A percentile compares a stretch with the other conserved stretches of the same genome.
Conservation (phyloP, 768 basidiomycete genomes). For the Lentinula lateritia region DNA sequence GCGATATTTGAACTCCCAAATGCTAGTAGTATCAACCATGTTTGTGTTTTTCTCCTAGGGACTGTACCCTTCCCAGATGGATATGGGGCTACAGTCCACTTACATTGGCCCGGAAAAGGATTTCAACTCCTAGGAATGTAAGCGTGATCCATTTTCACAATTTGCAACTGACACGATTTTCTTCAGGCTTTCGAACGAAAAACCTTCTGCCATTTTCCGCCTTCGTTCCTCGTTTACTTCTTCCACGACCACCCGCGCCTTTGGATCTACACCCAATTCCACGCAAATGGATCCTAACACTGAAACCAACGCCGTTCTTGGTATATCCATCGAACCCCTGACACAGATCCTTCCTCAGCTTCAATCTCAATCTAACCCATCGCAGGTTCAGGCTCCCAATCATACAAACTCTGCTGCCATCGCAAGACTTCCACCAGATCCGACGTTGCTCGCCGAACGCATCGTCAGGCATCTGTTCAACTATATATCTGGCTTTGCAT, state of each 20-base stretch:
- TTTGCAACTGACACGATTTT: too few relatives aligned
- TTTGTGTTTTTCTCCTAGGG: slow-evolving; percentile 81
- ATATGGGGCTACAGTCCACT: slow-evolving; percentile 79
- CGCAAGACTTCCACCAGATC: slow-evolving; percentile 28
- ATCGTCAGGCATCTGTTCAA: slow-evolving; percentile 74
- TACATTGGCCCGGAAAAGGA: slow-evolving; percentile 82
- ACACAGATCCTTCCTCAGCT: slow-evolving; percentile 55
- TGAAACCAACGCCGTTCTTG: slow-evolving; percentile 69
- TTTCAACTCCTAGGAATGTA: slow-evolving; percentile 85
- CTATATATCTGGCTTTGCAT: slow-evolving; percentile 64
- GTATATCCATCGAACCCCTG: slow-evolving; percentile 77
- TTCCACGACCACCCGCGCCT: slow-evolving; percentile 32
- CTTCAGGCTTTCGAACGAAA: slow-evolving; percentile 82
- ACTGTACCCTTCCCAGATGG: slow-evolving; percentile 82
- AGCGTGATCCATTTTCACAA: slow-evolving; percentile 20
- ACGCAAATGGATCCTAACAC: slow-evolving; percentile 31
- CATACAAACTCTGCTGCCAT: slow-evolving; percentile 1
- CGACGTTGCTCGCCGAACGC: slow-evolving; percentile 56
- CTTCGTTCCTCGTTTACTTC: slow-evolving; percentile 57
- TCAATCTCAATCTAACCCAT: slow-evolving; percentile 31
- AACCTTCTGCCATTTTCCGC: slow-evolving; percentile 86
- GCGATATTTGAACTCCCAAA: slow-evolving; percentile 70
- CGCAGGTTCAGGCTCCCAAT: slow-evolving; percentile 16
- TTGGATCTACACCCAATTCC: slow-evolving; percentile 23
- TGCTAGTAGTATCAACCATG: slow-evolving; percentile 74